Base-by-base conservation (phyloP, 2,329 filamentous ascomycete genomes). In the Fusarium continuum region DNA sequence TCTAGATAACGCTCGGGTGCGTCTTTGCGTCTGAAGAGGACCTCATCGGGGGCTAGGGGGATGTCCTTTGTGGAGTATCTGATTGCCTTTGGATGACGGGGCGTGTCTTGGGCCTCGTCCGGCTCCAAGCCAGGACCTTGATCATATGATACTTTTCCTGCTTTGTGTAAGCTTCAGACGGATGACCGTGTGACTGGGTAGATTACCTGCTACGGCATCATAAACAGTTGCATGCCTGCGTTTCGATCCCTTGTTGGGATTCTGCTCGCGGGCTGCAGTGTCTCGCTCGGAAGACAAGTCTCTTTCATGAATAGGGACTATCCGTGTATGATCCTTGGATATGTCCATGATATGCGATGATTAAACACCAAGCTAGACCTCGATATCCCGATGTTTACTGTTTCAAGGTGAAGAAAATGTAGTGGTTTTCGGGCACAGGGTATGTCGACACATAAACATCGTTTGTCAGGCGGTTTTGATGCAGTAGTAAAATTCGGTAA, bases 1-100 rank as follows among this genome's bases (percentile, higher is more conserved):
- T 93, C 90, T 50, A 84, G 84, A 70, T 87, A 92, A 48, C 90
- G 86, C 17, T 80, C 76, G 3, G 90, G 90, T 2, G 90, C 90
- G 56, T 84, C 78, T 62, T 80, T 80, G 40, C 84, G 83, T 23
- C 85, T 85, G 74, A 91, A 93, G 5, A 93, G 82, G 1, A 89
- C 85, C 55, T 91, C 87, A 50, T 92, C 90, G 3, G 91, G 89
- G 3, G 88, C 80, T 6, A 91, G 76, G 8, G 73, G 70, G 11
- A 51, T 63, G 40, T 65, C 64, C 20, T 64, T 72, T 23, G 71
- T 73, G n/a, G 66, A 70, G 44, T 72, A 62, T 41, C 62, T 69
- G 56, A 64, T 70, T 31, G 48, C 52, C 28, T 41, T 64, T 49
- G 67, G 48, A 32, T 54, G 54, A 46, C 58, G 55, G 47, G 55